Percentiles rank a stretch among this genome's conserved stretches.
These are phyloP conservation scores for Evansstolkia leycettana DNA, from an alignment of 495 filamentous ascomycete genomes.

Conservation along the genomic window DNA sequence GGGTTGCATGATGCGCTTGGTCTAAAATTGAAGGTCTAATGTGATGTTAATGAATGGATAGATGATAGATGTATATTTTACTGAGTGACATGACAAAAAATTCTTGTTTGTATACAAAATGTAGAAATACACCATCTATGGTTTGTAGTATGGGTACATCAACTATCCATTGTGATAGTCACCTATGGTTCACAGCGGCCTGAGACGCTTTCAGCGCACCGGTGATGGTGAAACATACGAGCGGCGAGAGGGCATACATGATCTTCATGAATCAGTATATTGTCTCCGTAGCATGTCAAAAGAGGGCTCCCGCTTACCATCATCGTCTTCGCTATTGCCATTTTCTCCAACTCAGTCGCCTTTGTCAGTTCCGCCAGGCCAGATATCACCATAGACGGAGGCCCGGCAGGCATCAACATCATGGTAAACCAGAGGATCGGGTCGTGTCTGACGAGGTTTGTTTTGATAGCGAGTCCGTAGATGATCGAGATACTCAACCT, in stretches of 20 bases:
- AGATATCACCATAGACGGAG: conserved; percentile 57
- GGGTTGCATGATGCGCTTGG: no score
- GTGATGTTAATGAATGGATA: no score
- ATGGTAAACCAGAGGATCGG: conserved; percentile 66
- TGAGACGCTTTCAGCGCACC: conserved; percentile 38
- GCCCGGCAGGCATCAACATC: conserved; percentile 69
- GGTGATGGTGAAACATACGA: conserved; percentile 40
- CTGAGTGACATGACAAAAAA: no score
- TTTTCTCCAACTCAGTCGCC: conserved; percentile 45
- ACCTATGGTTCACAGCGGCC: conserved; percentile 9
- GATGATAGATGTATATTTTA: no score
- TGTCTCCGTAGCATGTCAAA: no score
- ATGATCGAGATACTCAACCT: conserved; percentile 45
- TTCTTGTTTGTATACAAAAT: no score
- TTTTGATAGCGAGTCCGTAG: conserved; percentile 49
- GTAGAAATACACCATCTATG: no score
- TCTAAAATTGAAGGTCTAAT: no score
- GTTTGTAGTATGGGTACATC: no score
- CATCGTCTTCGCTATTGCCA: conserved; percentile 58
- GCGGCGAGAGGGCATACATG: conserved; percentile 38
- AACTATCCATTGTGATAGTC: no score
- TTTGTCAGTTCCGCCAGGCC: conserved; percentile 55
- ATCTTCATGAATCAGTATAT: conserved; percentile 15
- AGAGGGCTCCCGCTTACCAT: no score
- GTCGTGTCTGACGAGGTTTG: conserved; percentile 42